Percentiles rank a stretch among this genome's conserved stretches.
Evolutionary conservation across 345 rosid genomes (phyloP).

Genomic region (Boechera divaricarpa): DNA sequence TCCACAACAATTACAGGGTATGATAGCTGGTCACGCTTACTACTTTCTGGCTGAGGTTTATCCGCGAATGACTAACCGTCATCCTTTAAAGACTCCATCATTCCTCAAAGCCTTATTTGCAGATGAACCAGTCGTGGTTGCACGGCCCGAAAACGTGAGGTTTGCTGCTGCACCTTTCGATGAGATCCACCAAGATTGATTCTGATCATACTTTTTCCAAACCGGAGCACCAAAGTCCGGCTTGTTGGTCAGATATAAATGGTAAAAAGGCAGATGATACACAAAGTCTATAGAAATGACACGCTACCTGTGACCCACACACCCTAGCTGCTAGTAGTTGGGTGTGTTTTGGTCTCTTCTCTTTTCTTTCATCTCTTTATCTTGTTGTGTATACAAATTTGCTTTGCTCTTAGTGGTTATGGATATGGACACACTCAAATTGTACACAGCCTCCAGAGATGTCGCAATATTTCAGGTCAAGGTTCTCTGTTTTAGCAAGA

Average conservation of each 20-base stretch:
- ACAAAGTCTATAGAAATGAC: constrained; percentile 20
- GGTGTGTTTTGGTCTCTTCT: constrained; percentile 23
- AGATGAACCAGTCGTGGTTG: constrained; percentile 82
- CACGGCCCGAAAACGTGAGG: constrained; percentile 76
- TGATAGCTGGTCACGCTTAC: constrained; percentile 98
- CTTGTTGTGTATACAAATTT: constrained; percentile 35
- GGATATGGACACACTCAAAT: background rate
- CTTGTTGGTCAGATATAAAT: constrained; percentile 17
- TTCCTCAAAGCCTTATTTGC: constrained; percentile 86
- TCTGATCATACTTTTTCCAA: background rate
- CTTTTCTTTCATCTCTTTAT: background rate
- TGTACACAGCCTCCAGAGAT: constrained; percentile 23
- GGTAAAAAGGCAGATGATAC: constrained; percentile 31
- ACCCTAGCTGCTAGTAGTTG: constrained; percentile 33
- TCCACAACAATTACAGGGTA: constrained; percentile 67
- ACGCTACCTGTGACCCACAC: constrained; percentile 1
- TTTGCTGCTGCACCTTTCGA: constrained; percentile 80
- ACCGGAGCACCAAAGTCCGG: background rate
- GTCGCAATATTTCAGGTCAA: constrained; percentile 4
- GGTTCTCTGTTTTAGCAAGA: background rate
- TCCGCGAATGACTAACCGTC: constrained; percentile 90
- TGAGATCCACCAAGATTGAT: constrained; percentile 69
- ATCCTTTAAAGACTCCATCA: constrained; percentile 80
- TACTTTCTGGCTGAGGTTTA: constrained; percentile 96
- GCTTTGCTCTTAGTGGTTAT: constrained; percentile 24